Base-by-base conservation (phyloP, 805 yeast genomes). In the Tanozyma kutaoensis region DNA sequence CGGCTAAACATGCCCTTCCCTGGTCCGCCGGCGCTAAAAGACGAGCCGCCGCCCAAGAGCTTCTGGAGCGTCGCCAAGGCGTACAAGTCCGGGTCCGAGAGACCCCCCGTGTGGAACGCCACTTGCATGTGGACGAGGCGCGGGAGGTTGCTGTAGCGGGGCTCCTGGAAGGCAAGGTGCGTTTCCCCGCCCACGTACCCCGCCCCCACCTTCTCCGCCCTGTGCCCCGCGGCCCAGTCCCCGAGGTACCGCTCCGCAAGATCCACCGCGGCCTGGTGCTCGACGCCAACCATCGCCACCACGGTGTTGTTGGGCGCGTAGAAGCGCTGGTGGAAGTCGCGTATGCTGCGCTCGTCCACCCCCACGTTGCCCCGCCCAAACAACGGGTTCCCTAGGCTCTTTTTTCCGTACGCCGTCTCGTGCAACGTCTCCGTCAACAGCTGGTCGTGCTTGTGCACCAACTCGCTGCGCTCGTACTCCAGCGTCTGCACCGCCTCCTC, bases 1-100 rank as follows among this genome's bases (percentile, higher is more conserved):
- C 97, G 67, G 4, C 95, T 82, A 49, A 85, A 91, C 97, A 91
- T 86, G 4, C 98, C 98, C 52, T 91, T 91, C 28, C 98, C 98
- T 12, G 98, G 98, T 0, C 98, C 98, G 38, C 98, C 98, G 8
- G 98, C 97, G 12, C 93, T 76, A 46, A 91, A 91, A 2, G 97
- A 85, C 4, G 95, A 93, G 31, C 97, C 98, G 20, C 97, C 96
- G 23, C 98, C 98, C 10, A 91, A 58, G 14, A 88, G 60, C 33
- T 86, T 82, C 48, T 91, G 97, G 31, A 91, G 61, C 1, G 85
- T 74, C 2, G 97, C 95, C 22, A 85, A 58, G 2, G 94, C 93
- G 44, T 91, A 91, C 24, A 86, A 72, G 41, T 91, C 96, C 12
- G 81, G 82, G 45, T 79, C 76, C 27, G 72, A 68, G 18, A 85